phyloP scores from a whole-genome alignment of 2,329 filamentous ascomycete genomes.

The Thelonectria discophora region DNA sequence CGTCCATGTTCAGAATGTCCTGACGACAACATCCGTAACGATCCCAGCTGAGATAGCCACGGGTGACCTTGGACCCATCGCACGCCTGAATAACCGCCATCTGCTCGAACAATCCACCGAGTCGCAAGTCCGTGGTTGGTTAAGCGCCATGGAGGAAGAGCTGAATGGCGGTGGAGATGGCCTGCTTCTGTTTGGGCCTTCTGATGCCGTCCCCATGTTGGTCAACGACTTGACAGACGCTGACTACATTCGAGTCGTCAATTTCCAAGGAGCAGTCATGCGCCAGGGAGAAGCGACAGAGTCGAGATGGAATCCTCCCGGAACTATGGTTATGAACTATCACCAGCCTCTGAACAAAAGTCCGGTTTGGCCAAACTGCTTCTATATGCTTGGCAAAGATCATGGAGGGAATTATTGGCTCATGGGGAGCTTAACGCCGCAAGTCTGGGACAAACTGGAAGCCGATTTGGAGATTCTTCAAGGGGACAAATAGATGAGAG shows the following conservation, averaged over 20 bases:
- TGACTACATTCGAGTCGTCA: slow-evolving; percentile 4
- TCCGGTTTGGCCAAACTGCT: slow-evolving; percentile 2
- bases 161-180: slow-evolving; percentile 24
- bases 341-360: slow-evolving; percentile 1
- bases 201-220: slow-evolving; percentile 46
- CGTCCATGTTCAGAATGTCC: slow-evolving; percentile 44
- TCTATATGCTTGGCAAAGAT: slow-evolving; percentile 21
- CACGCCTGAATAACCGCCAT: slow-evolving; percentile 43
- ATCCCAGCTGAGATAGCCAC: slow-evolving; percentile 35
- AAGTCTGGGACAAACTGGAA: slow-evolving; percentile 18
- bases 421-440: slow-evolving; percentile 2
- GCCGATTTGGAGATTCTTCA: slow-evolving; percentile 4
- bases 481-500: too few relatives aligned
- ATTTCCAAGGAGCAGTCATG: slow-evolving; percentile 16
- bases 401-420: slow-evolving; percentile 19
- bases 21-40: slow-evolving; percentile 31
- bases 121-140: slow-evolving; percentile 39
- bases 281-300: slow-evolving; percentile 1
- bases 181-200: slow-evolving; percentile 45
- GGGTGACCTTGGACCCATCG: slow-evolving; percentile 42
- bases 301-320: slow-evolving; percentile 8
- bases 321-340: slow-evolving; percentile 18
- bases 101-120: slow-evolving; percentile 48
- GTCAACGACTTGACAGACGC: slow-evolving; percentile 36
- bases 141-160: slow-evolving; percentile 35